A percentile compares a stretch with the other conserved stretches of the same genome.
These are phyloP conservation scores for Fusarium hainanense DNA, from an alignment of 2,329 filamentous ascomycete genomes.

Conservation along the genomic window DNA sequence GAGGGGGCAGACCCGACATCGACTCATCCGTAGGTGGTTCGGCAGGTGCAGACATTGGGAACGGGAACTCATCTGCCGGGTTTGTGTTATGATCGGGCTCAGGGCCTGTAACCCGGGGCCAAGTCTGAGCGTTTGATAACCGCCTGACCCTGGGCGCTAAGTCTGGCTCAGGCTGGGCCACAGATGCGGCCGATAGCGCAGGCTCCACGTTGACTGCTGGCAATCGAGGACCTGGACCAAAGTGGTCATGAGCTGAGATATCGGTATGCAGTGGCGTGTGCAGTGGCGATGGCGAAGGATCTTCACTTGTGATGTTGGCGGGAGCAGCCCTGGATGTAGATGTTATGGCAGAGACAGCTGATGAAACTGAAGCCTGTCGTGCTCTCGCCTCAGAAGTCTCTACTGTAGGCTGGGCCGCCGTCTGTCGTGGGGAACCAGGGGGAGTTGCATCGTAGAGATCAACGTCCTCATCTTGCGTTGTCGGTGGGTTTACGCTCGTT, in stretches of 20 bases:
- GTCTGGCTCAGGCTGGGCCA: conserved; percentile 21
- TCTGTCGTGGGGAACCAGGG: conserved; percentile 53
- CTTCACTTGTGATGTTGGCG: conserved; percentile 5
- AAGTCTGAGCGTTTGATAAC: conserved; percentile 56
- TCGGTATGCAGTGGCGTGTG: conserved; percentile 16
- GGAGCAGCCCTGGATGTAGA: conserved; percentile 30
- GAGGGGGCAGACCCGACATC: conserved; percentile 52
- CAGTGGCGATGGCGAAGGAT: conserved; percentile 9
- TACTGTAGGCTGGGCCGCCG: conserved; percentile 6
- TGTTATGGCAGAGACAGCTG: conserved; percentile 19
- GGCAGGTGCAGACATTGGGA: conserved; percentile 53
- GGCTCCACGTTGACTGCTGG: conserved; percentile 48
- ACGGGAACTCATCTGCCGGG: conserved; percentile 51
- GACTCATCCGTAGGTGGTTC: conserved; percentile 47
- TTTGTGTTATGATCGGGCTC: conserved; percentile 39
- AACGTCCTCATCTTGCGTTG: conserved; percentile 50
- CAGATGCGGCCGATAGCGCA: conserved; percentile 38
- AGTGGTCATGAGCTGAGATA: conserved; percentile 8
- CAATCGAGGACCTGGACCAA: conserved; percentile 29
- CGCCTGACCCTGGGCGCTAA: conserved; percentile 43
- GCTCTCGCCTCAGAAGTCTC: conserved; percentile 6
- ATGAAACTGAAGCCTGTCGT: conserved; percentile 33
- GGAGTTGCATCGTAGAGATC: conserved; percentile 62
- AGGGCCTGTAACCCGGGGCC: conserved; percentile 55
- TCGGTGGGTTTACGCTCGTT: conserved; percentile 50